phyloP scores from a whole-genome alignment of 495 filamentous ascomycete species.

The Xylaria cubensis region DNA sequence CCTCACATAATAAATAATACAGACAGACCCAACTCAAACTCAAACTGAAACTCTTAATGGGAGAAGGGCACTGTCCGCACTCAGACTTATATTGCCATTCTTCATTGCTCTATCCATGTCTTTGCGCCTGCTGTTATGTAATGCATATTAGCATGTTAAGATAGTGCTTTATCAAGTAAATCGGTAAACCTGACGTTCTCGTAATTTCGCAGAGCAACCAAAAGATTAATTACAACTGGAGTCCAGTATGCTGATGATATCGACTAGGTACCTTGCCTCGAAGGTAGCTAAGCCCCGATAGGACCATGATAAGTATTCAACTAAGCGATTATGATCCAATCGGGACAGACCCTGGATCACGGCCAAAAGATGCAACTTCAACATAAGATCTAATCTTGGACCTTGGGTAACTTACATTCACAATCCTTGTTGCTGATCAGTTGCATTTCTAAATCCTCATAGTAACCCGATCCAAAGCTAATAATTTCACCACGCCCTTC shows the following conservation, averaged over 20 bases:
- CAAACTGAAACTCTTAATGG: not conserved
- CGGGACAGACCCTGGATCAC: not conserved
- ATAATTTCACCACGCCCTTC: not conserved
- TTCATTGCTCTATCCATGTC: not conserved
- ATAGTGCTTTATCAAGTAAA: too few relatives aligned
- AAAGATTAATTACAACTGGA: too few relatives aligned
- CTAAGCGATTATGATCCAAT: not conserved
- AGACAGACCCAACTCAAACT: not conserved
- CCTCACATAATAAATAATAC: not conserved
- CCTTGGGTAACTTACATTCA: not conserved
- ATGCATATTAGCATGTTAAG: too few relatives aligned
- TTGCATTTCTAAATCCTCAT: not conserved
- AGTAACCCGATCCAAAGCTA: not conserved
- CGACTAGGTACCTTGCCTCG: too few relatives aligned
- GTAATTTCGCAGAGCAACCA: not conserved
- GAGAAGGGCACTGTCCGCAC: not conserved
- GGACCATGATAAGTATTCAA: not conserved
- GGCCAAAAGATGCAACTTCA: not conserved
- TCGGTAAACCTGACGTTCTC: too few relatives aligned
- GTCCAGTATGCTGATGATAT: too few relatives aligned
- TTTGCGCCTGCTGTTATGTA: not conserved
- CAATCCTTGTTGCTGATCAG: conserved; percentile 2
- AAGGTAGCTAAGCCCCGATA: not conserved
- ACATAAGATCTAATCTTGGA: not conserved
- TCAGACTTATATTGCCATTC: not conserved